Conservation (phyloP, 2,329 filamentous ascomycete species). For the Xylaria hypoxylon region DNA sequence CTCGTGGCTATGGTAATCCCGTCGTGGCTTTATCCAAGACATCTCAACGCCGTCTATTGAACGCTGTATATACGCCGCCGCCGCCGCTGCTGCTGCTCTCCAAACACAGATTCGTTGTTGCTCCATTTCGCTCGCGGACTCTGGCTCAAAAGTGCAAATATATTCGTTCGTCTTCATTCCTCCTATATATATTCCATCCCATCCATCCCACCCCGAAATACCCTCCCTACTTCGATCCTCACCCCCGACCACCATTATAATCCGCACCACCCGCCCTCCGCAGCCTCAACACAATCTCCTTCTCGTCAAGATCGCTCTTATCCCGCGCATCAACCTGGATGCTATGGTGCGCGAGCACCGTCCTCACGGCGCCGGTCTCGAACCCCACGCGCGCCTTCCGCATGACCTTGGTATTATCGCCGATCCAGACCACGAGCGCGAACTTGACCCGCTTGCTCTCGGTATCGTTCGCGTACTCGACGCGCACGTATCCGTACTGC, state of each 20-base stretch:
- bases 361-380: slow-evolving; percentile 74
- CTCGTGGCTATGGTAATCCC: background rate
- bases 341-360: slow-evolving; percentile 71
- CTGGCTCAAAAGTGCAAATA: slow-evolving; percentile 16
- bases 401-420: slow-evolving; percentile 73
- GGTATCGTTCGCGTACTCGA: slow-evolving; percentile 78
- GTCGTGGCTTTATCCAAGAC: background rate
- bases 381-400: slow-evolving; percentile 76
- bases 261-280: slow-evolving; percentile 76
- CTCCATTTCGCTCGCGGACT: slow-evolving; percentile 16
- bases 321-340: slow-evolving; percentile 73
- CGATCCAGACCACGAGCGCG: slow-evolving; percentile 75
- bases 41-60: slow-evolving; percentile 38
- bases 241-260: slow-evolving; percentile 75
- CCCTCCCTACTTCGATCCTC: slow-evolving; percentile 23
- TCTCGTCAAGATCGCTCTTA: slow-evolving; percentile 69
- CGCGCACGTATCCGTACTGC: slow-evolving; percentile 73
- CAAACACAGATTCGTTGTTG: slow-evolving; percentile 12
- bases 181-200: background rate
- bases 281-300: slow-evolving; percentile 70
- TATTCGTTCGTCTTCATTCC: background rate
- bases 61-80: slow-evolving; percentile 33
- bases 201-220: background rate
- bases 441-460: slow-evolving; percentile 78
- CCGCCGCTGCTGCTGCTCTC: background rate